Conservation (phyloP, 805 yeast genomes). For the Dipodascus albidus region DNA sequence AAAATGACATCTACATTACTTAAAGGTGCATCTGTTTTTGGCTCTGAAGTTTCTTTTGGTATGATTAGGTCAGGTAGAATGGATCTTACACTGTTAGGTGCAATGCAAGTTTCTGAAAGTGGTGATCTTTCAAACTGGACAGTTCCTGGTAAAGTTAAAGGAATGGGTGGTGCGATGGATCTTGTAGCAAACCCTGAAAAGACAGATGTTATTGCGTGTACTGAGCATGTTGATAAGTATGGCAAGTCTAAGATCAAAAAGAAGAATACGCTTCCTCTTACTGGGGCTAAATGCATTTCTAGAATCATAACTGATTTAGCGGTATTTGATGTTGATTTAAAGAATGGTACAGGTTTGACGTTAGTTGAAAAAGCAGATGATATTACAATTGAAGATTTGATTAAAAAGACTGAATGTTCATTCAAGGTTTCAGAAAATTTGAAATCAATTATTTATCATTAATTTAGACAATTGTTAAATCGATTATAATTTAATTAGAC, state of each 20-base stretch:
- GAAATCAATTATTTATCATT: conserved; percentile 5
- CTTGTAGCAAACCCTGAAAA: conserved; percentile 35
- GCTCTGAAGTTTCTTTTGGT: conserved; percentile 39
- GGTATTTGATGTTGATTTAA: conserved; percentile 35
- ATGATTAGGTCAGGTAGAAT: conserved; percentile 39
- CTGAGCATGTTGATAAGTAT: conserved; percentile 38
- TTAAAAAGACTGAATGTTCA: conserved; percentile 30
- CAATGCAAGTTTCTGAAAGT: conserved; percentile 35
- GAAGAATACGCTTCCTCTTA: conserved; percentile 35
- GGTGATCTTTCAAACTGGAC: conserved; percentile 47
- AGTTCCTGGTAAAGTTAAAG: conserved; percentile 38
- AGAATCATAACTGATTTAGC: conserved; percentile 36
- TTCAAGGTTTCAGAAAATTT: conserved; percentile 23
- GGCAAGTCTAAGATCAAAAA: conserved; percentile 37
- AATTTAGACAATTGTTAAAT: too few species aligned
- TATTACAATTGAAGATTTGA: conserved; percentile 30
- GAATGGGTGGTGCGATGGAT: conserved; percentile 48
- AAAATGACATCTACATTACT: conserved; percentile 38
- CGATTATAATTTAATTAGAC: too few species aligned
- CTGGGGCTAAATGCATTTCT: conserved; percentile 35
- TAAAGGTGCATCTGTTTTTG: conserved; percentile 37
- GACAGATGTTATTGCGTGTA: conserved; percentile 36
- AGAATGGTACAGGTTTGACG: conserved; percentile 26
- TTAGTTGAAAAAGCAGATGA: conserved; percentile 34
- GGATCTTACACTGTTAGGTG: conserved; percentile 35